Percentiles rank a stretch among this genome's conserved stretches.
These are phyloP conservation scores for Fomitopsis serialis DNA, from an alignment of 768 basidiomycete species.

Conservation along the genomic window DNA sequence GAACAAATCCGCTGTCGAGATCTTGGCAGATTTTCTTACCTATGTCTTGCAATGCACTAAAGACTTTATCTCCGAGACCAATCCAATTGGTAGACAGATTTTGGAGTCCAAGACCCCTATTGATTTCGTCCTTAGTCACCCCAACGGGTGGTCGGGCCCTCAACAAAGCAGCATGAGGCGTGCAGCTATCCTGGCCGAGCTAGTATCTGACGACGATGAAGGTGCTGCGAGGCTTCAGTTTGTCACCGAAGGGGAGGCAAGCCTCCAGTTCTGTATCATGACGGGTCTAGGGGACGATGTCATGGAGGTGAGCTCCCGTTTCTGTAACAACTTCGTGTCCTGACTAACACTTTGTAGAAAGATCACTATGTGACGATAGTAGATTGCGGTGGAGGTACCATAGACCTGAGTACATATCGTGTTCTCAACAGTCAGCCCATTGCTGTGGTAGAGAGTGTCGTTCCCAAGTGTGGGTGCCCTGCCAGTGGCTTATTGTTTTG, in stretches of 20 bases:
- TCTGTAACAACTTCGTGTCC: no score
- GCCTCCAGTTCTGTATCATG: slow-evolving; percentile 50
- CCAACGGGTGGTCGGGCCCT: slow-evolving; percentile 60
- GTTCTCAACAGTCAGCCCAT: slow-evolving; percentile 23
- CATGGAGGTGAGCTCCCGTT: slow-evolving; percentile 24
- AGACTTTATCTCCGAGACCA: slow-evolving; percentile 43
- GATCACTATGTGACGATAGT: slow-evolving; percentile 43
- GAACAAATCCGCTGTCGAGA: slow-evolving; percentile 35
- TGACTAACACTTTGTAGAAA: no score
- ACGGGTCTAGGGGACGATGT: slow-evolving; percentile 37
- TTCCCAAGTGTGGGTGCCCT: neutral
- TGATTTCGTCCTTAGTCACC: slow-evolving; percentile 53
- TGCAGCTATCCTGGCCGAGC: slow-evolving; percentile 46
- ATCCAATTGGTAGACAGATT: slow-evolving; percentile 36
- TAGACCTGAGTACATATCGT: slow-evolving; percentile 53
- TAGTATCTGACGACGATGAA: slow-evolving; percentile 35
- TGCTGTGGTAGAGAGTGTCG: slow-evolving; percentile 29
- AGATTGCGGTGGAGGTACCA: slow-evolving; percentile 60
- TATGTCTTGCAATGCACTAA: slow-evolving; percentile 41
- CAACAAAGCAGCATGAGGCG: slow-evolving; percentile 54
- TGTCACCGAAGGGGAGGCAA: slow-evolving; percentile 60
- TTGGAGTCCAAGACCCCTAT: slow-evolving; percentile 37
- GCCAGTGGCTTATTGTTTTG: no score
- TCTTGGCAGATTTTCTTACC: slow-evolving; percentile 42
- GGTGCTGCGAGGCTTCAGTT: slow-evolving; percentile 43